Percentiles rank a stretch among this genome's conserved stretches.
These are phyloP conservation scores for Ochetophila trinervis DNA, from an alignment of 306 rosid species.

Conservation along the genomic window DNA sequence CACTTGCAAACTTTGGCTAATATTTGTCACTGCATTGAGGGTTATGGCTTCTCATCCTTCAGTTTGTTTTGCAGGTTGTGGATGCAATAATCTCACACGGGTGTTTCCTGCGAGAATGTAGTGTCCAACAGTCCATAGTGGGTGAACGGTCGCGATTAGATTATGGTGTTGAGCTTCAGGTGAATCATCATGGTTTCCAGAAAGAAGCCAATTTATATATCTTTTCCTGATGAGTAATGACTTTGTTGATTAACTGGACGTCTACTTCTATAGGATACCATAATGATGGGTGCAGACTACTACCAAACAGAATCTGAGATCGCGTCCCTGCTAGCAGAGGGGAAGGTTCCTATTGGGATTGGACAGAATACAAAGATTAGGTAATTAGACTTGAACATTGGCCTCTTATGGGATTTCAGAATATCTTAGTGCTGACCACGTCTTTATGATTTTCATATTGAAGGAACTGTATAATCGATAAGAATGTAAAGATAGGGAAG, in stretches of 20 bases:
- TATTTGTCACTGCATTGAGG: slow-evolving; percentile 7
- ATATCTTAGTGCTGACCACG: slow-evolving; percentile 18
- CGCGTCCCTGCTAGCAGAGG: slow-evolving; percentile 65
- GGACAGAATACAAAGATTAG: slow-evolving; percentile 74
- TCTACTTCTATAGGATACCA: slow-evolving; percentile 50
- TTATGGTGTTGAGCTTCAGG: slow-evolving; percentile 78
- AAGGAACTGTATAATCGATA: slow-evolving; percentile 89
- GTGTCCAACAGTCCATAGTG: slow-evolving; percentile 59
- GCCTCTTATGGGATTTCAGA: slow-evolving; percentile 3
- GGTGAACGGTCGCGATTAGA: slow-evolving; percentile 88
- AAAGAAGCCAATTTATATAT: neutral
- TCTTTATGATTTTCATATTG: slow-evolving; percentile 19
- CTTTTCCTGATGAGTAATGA: slow-evolving; percentile 6
- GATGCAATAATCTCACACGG: slow-evolving; percentile 95
- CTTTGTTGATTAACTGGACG: slow-evolving; percentile 4
- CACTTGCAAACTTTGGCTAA: slow-evolving; percentile 10
- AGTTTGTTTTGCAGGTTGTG: slow-evolving; percentile 49
- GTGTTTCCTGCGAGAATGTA: slow-evolving; percentile 77
- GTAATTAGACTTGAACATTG: slow-evolving; percentile 32
- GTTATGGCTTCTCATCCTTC: slow-evolving; percentile 26
- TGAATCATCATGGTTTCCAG: slow-evolving; percentile 25
- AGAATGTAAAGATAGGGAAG: slow-evolving; percentile 83
- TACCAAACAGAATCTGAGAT: slow-evolving; percentile 97
- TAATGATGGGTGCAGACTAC: slow-evolving; percentile 93
- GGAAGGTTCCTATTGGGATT: slow-evolving; percentile 81